These are phyloP conservation scores for Limnanthes douglasii DNA, from an alignment of 345 rosid species.

Conservation along the genomic window DNA sequence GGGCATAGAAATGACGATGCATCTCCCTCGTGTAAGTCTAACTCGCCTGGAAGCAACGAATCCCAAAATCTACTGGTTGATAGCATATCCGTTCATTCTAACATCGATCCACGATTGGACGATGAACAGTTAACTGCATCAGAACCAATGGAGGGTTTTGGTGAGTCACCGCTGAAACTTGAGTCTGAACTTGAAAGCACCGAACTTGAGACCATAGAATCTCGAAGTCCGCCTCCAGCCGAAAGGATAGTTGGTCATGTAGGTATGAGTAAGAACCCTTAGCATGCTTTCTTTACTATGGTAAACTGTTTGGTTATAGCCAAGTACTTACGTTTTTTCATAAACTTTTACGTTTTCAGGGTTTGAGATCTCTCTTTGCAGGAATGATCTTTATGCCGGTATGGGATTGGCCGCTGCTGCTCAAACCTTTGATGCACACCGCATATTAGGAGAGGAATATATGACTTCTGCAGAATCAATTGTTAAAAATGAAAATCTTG, in stretches of 20 bases:
- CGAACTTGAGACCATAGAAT: constrained; percentile 19
- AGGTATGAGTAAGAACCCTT: constrained; percentile 23
- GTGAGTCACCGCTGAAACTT: constrained; percentile 7
- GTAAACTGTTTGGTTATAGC: constrained; percentile 5
- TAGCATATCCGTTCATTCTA: constrained; percentile 14
- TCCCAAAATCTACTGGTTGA: constrained; percentile 8
- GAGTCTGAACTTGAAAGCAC: constrained; percentile 14
- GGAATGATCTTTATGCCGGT: constrained; percentile 49
- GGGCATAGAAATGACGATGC: constrained; percentile 11
- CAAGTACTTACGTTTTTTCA: constrained; percentile 9
- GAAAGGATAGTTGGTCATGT: constrained; percentile 12
- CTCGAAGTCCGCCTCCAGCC: constrained; percentile 12
- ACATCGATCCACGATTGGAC: constrained; percentile 10
- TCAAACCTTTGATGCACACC: constrained; percentile 49
- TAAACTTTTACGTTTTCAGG: constrained; percentile 24
- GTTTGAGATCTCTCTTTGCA: constrained; percentile 77
- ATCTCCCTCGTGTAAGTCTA: constrained; percentile 9
- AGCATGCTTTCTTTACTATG: constrained; percentile 2
- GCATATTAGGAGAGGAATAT: constrained; percentile 48
- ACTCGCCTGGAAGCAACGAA: constrained; percentile 6
- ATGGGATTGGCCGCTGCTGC: constrained; percentile 78
- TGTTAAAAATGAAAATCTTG: constrained; percentile 49
- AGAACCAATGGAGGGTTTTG: constrained; percentile 16
- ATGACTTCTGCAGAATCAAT: constrained; percentile 35
- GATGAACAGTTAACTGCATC: constrained; percentile 22